phyloP scores from a whole-genome alignment of 768 basidiomycete species.

The Suillus hirtellus region DNA sequence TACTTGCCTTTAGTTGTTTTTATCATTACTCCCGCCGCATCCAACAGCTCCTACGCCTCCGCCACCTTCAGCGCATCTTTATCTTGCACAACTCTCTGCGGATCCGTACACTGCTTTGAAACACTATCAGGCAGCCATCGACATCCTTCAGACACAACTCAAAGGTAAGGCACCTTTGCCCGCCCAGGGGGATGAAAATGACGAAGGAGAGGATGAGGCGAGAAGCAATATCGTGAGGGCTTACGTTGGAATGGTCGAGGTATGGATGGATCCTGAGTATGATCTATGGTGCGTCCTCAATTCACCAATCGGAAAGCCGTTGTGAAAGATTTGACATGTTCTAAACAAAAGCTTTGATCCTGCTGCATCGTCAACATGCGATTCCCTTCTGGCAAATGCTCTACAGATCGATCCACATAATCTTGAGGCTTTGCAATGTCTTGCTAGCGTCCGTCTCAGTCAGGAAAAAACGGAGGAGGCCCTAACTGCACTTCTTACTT shows the following conservation, averaged over 20 bases:
- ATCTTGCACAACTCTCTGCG: slow-evolving; percentile 82
- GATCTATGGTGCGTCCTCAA: slow-evolving; percentile 72
- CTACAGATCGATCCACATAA: slow-evolving; percentile 73
- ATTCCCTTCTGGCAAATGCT: slow-evolving; percentile 71
- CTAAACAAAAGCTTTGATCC: slow-evolving; percentile 66
- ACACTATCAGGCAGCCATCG: slow-evolving; percentile 81
- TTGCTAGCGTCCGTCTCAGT: slow-evolving; percentile 88
- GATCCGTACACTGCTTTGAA: slow-evolving; percentile 72
- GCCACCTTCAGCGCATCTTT: slow-evolving; percentile 78
- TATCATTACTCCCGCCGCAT: slow-evolving; percentile 58
- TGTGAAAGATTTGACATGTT: not conserved
- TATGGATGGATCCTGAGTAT: slow-evolving; percentile 92
- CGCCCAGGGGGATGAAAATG: slow-evolving; percentile 33
- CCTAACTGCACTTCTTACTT: slow-evolving; percentile 35
- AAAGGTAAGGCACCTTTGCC: slow-evolving; percentile 68
- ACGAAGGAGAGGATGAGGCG: slow-evolving; percentile 55
- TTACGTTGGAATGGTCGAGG: slow-evolving; percentile 86
- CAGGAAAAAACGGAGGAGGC: slow-evolving; percentile 86
- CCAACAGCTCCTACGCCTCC: slow-evolving; percentile 59
- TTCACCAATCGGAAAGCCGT: not conserved
- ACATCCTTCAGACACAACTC: slow-evolving; percentile 63
- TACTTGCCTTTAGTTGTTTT: slow-evolving; percentile 53
- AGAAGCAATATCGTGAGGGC: slow-evolving; percentile 74
- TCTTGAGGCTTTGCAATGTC: slow-evolving; percentile 73
- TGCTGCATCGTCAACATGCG: slow-evolving; percentile 79